A percentile compares a stretch with the other conserved stretches of the same genome.
Evolutionary conservation across 768 basidiomycete species (phyloP).

Genomic region (Rhizopogon vinicolor): DNA sequence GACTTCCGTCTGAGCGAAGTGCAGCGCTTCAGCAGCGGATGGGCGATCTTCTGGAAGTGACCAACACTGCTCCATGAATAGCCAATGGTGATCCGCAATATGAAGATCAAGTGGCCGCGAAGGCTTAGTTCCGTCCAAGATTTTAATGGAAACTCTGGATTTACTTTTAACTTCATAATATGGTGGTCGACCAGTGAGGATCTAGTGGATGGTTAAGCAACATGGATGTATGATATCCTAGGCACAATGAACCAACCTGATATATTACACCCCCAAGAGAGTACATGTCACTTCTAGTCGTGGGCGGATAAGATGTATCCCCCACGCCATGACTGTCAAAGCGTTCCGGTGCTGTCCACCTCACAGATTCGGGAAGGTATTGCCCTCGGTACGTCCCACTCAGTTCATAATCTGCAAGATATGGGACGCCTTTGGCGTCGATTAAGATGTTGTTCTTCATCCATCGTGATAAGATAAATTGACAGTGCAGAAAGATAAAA

Average conservation of each 20-base stretch:
- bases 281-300: neutral
- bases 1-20: neutral
- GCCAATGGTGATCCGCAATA: neutral
- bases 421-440: neutral
- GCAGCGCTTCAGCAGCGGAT: neutral
- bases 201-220: neutral
- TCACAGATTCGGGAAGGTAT: neutral
- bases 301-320: neutral
- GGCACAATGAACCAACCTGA: slow-evolving; percentile 2
- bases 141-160: neutral
- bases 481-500: neutral
- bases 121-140: neutral
- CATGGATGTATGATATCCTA: neutral
- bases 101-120: neutral
- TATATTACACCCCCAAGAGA: slow-evolving; percentile 1
- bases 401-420: slow-evolving; percentile 4
- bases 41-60: neutral
- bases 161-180: slow-evolving; percentile 1
- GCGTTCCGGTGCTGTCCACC: slow-evolving; percentile 6
- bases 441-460: slow-evolving; percentile 7
- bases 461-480: neutral
- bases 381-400: neutral
- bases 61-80: slow-evolving; percentile 7
- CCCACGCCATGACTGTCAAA: neutral
- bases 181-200: slow-evolving; percentile 2